Percentiles rank a stretch among this genome's conserved stretches.
phyloP scores from a whole-genome alignment of 78 protist species.

The Dictyostelium citrinum region DNA sequence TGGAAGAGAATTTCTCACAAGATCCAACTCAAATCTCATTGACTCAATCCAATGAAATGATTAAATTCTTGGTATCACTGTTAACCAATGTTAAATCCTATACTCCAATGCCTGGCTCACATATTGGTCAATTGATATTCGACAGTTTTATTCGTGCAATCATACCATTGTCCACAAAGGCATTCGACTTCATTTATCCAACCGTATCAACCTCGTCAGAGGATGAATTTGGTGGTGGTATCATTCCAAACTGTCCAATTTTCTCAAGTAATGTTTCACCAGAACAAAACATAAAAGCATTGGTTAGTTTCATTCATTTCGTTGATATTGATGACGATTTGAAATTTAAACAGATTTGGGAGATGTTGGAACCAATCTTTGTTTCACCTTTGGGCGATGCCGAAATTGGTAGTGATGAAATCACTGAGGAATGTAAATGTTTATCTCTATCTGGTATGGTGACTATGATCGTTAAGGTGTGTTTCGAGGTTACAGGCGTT shows the following conservation, averaged over 20 bases:
- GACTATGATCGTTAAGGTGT: conserved; percentile 29
- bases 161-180: conserved; percentile 28
- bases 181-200: conserved; percentile 64
- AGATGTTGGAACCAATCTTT: conserved; percentile 60
- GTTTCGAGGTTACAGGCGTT: conserved; percentile 34
- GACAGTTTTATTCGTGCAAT: conserved; percentile 58
- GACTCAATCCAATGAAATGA: conserved; percentile 71
- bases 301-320: conserved; percentile 17
- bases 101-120: conserved; percentile 48
- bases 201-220: conserved; percentile 5
- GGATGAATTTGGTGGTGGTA: conserved; percentile 70
- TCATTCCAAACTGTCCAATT: conserved; percentile 65
- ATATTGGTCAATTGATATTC: conserved; percentile 64
- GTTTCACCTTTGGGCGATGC: conserved; percentile 63
- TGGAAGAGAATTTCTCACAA: conserved; percentile 68
- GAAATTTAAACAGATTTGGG: conserved; percentile 39
- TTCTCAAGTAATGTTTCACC: conserved; percentile 33
- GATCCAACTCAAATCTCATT: conserved; percentile 72
- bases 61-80: conserved; percentile 44
- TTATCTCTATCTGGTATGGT: conserved; percentile 24
- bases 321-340: conserved; percentile 28
- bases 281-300: conserved; percentile 44
- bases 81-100: neutral
- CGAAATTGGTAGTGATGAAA: conserved; percentile 58
- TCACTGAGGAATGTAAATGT: conserved; percentile 67